Evolutionary conservation across 768 basidiomycete genomes (phyloP).

Genomic region (Podaxis sp.): DNA sequence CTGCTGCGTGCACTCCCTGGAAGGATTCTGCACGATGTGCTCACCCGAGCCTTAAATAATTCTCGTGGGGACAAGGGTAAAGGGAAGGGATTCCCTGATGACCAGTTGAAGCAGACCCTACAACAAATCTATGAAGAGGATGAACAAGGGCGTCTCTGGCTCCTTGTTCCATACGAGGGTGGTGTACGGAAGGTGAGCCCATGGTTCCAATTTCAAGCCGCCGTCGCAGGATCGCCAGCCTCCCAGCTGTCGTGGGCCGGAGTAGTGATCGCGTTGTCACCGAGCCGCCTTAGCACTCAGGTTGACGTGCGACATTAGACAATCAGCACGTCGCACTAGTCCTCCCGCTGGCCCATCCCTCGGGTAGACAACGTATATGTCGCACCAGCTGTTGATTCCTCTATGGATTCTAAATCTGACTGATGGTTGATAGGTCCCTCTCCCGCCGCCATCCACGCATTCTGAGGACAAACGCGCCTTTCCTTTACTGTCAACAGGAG

Average conservation of each 20-base stretch:
- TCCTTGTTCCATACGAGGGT: conserved; percentile 66
- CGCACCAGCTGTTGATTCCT: background rate
- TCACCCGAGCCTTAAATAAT: conserved; percentile 21
- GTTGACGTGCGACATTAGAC: no score
- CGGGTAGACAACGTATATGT: background rate
- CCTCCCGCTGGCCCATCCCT: no score
- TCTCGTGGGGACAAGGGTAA: conserved; percentile 15
- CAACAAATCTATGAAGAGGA: conserved; percentile 62
- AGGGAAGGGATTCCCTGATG: conserved; percentile 24
- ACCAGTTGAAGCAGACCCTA: conserved; percentile 43
- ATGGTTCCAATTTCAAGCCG: background rate
- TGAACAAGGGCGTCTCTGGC: conserved; percentile 44
- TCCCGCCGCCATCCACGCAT: conserved; percentile 45
- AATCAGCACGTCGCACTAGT: no score
- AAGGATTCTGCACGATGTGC: conserved; percentile 30
- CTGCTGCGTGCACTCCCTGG: conserved; percentile 36
- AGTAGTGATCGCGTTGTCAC: no score
- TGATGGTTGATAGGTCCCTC: conserved; percentile 30
- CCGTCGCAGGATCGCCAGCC: no score
- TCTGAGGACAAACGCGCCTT: conserved; percentile 58
- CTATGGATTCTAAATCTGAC: background rate
- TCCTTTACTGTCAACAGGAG: conserved; percentile 43
- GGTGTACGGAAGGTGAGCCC: conserved; percentile 55
- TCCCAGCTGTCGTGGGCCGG: background rate
- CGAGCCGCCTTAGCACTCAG: no score